Base-by-base conservation (phyloP, 257 asterid genomes). In the Galeopsis tetrahit region DNA sequence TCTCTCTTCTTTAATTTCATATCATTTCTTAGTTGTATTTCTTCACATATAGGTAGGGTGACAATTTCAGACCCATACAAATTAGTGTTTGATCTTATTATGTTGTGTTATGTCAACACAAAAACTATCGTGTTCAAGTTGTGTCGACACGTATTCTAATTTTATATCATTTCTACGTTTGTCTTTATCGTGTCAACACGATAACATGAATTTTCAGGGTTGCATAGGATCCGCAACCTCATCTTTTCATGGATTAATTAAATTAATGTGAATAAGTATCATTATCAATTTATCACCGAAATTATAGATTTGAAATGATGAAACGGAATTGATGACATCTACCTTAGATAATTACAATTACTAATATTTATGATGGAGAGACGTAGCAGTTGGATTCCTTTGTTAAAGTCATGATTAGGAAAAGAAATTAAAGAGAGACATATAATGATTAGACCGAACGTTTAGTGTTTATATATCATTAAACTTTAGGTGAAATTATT, bases 391-490 rank as follows among this genome's bases (percentile, higher is more conserved):
- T 58, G 64, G 64, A 58, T 58, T 58, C 13, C 48, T 63, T 52
- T 51, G 17, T 51, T 38, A 11, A 49, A 72, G 63, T 63, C 52
- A 2, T 51, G 14, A 35, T 64, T 36, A 74, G 63, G 55, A 10
- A 52, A n/a, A 49, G 8, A 36, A 66, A 43, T 9, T 33, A 42
- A 40, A 55, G 3, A 49, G 55, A 36, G 6, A 31, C 21, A 31
- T 39, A 28, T 11, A 73, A 21, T 74, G 72, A 62, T 63, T 72
- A 32, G 10, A 52, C 55, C 31, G 17, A 36, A 35, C 70, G 49
- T 34, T 28, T 4, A 49, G 4, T 49, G 6, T 49, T n/a, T n/a
- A 14, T 1, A 49, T n/a, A 49, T n/a, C 8, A 49, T 9, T n/a
- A 49, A 49, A 49, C 1, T n/a, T 49, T 49, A 14, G 56, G 56